These are phyloP conservation scores for Euclidium syriacum DNA, from an alignment of 345 rosid genomes.

Conservation along the genomic window DNA sequence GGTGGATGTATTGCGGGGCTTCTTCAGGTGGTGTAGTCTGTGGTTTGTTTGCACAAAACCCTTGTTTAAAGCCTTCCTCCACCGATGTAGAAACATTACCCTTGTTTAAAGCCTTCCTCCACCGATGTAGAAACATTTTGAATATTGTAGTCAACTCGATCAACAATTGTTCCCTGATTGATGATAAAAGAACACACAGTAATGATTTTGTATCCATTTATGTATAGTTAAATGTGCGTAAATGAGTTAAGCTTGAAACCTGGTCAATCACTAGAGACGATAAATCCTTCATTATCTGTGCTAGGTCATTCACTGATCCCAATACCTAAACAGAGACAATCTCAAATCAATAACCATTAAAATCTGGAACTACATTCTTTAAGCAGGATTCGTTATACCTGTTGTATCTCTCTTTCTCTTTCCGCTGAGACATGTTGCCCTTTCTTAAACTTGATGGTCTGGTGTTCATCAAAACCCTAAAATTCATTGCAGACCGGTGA, in stretches of 20 bases:
- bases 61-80: constrained; percentile 77
- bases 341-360: background rate
- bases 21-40: too few species aligned
- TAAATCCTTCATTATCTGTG: constrained; percentile 91
- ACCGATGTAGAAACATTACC: constrained; percentile 71
- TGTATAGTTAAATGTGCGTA: background rate
- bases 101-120: constrained; percentile 77
- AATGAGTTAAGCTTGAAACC: constrained; percentile 35
- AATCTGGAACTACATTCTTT: background rate
- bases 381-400: too few species aligned
- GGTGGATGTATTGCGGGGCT: too few species aligned
- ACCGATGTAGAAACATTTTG: constrained; percentile 75
- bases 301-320: constrained; percentile 85
- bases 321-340: constrained; percentile 51
- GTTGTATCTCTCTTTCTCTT: constrained; percentile 43
- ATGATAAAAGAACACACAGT: background rate
- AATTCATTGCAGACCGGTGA: constrained; percentile 6
- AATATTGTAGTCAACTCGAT: constrained; percentile 82
- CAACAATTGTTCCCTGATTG: constrained; percentile 80
- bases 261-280: constrained; percentile 92
- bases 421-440: constrained; percentile 40
- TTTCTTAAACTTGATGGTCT: constrained; percentile 34
- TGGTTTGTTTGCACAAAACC: too few species aligned
- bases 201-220: background rate
- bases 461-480: constrained; percentile 42